Evolutionary conservation across 129 eudicot genomes (phyloP).

Genomic region (Deinandra increscens): DNA sequence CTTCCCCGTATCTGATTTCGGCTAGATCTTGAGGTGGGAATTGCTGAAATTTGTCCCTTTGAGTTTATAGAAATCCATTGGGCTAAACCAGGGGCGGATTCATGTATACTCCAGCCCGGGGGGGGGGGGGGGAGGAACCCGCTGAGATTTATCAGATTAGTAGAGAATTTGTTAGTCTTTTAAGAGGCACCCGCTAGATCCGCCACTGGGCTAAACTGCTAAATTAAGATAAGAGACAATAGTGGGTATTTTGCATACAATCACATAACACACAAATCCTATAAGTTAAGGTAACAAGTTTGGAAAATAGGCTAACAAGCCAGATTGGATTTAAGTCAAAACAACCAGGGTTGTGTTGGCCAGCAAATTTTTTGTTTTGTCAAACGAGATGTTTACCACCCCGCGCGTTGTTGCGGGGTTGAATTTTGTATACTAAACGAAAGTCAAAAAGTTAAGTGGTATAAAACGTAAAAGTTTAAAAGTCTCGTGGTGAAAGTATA

Average conservation of each 20-base stretch:
- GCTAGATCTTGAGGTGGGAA: slow-evolving; percentile 55
- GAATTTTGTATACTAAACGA: too few species aligned
- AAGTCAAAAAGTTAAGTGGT: too few species aligned
- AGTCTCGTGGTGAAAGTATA: too few species aligned
- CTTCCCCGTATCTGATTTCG: slow-evolving; percentile 38
- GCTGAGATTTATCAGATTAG: too few species aligned
- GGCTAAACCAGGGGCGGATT: too few species aligned
- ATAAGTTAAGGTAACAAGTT: neutral
- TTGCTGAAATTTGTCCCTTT: slow-evolving; percentile 61
- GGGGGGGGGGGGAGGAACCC: too few species aligned
- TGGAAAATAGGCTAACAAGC: neutral
- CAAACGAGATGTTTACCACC: too few species aligned
- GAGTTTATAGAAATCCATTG: slow-evolving; percentile 43
- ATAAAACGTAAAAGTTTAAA: too few species aligned
- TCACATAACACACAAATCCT: neutral
- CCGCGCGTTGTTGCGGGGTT: too few species aligned
- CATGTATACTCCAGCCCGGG: too few species aligned
- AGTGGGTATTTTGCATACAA: neutral
- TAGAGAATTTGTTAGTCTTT: too few species aligned
- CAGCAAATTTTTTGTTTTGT: neutral
- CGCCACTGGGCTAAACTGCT: slow-evolving; percentile 85
- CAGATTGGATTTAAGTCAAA: neutral
- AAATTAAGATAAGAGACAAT: slow-evolving; percentile 16
- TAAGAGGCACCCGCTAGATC: too few species aligned
- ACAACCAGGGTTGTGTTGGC: neutral